Base-by-base conservation (phyloP, 1,284 basidiomycete species). In the Phenoliferia sp. region DNA sequence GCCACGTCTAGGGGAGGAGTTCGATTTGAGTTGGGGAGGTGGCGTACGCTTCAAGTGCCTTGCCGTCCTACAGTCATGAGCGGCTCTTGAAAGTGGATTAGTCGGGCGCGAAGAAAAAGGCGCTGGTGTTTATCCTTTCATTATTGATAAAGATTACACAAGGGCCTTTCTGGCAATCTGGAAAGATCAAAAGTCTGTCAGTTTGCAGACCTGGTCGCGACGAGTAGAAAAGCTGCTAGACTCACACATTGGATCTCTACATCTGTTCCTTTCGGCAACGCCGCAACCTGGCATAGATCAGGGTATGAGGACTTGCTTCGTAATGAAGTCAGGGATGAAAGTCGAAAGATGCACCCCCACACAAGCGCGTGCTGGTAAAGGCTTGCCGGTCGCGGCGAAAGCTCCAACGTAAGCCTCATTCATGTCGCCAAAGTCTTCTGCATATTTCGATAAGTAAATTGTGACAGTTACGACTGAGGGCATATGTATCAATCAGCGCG, bases 231-330 rank as follows among this genome's bases (percentile, higher is more conserved):
- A n/a, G n/a, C n/a, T n/a, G n/a, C n/a, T n/a, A n/a, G n/a, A 34
- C 63, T 16, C 48, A 64, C 55, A n/a, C 64, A 64, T 2, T 62
- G 62, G 50, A 71, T 68, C 60, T 71, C 69, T n/a, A 71, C 67
- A 34, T 71, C 69, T 3, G 69, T 71, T 2, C 52, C 63, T n/a
- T 50, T 44, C 9, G 63, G 63, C 0, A 64, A 58, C 1, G n/a
- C 16, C 2, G 63, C 57, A 29, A 64, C 63, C 59, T 26, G 15
- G 39, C n/a, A n/a, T 1, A 34, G 3, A 22, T 5, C 2, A 15
- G 19, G 15, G 12, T 22, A 22, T 44, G 48, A 9, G 17, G 48
- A 26, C 48, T n/a, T 26, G 9, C 12, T 12, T 44, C 22, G 39
- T 19, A 52, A n/a, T 26, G 28, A 6, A 5, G 22, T 52, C 48